Evolutionary conservation across 75 land plant genomes (phyloP).

Genomic region (Sequoia sempervirens): DNA sequence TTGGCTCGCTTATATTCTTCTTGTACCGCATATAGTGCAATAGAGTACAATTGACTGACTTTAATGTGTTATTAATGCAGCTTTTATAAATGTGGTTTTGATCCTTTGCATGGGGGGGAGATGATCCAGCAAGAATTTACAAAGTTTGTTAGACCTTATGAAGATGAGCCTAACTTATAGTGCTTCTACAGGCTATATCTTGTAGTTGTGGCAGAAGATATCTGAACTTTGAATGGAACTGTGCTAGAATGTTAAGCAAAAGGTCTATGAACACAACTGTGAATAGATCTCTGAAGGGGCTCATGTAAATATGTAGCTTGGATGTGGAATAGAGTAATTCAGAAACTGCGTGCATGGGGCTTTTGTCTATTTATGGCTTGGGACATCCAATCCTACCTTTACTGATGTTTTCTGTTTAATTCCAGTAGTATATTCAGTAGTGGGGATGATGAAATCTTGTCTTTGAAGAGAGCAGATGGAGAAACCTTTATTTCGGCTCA

Average conservation of each 20-base stretch:
- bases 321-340: not conserved
- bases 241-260: not conserved
- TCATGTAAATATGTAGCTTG: not conserved
- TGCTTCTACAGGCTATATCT: not conserved
- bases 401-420: not conserved
- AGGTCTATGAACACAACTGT: not conserved
- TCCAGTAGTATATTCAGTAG: not conserved
- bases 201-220: not conserved
- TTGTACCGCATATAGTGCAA: not conserved
- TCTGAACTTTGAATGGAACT: not conserved
- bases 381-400: not conserved
- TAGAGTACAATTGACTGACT: not conserved
- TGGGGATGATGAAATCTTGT: not conserved
- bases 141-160: slow-evolving; percentile 50
- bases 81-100: slow-evolving; percentile 75
- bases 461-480: not conserved
- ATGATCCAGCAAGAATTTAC: slow-evolving; percentile 74
- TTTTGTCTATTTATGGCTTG: not conserved
- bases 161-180: slow-evolving; percentile 7
- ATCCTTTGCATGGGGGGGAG: slow-evolving; percentile 75
- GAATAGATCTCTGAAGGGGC: not conserved
- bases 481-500: slow-evolving; percentile 1
- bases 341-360: not conserved
- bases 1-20: not conserved
- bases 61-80: slow-evolving; percentile 28